phyloP scores from a whole-genome alignment of 495 filamentous ascomycete genomes.

The Penicillium desertorum region DNA sequence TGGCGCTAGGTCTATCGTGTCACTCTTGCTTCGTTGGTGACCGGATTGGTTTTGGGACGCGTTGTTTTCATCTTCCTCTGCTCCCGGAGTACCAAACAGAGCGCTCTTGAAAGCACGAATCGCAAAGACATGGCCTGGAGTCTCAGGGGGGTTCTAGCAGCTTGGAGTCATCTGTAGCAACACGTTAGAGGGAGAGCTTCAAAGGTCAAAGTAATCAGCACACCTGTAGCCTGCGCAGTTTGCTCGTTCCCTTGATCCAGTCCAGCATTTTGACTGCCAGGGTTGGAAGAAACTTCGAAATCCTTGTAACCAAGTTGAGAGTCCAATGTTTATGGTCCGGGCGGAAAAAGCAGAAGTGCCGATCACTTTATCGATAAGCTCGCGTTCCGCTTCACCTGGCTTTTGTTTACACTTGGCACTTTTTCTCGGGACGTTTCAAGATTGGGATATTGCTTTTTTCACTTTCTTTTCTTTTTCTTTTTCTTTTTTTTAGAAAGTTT shows the following conservation, averaged over 20 bases:
- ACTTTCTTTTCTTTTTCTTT: not conserved
- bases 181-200: constrained; percentile 10
- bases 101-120: constrained; percentile 89
- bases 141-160: constrained; percentile 75
- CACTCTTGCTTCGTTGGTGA: constrained; percentile 27
- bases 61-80: constrained; percentile 35
- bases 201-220: constrained; percentile 10
- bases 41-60: constrained; percentile 20
- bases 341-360: constrained; percentile 23
- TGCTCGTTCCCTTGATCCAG: constrained; percentile 52
- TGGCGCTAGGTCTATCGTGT: constrained; percentile 22
- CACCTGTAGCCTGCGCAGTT: constrained; percentile 32
- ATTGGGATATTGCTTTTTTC: not conserved
- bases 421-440: not conserved
- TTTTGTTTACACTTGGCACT: not conserved
- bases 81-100: constrained; percentile 81
- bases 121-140: constrained; percentile 91
- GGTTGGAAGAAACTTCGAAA: not conserved
- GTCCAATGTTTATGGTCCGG: constrained; percentile 24
- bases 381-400: not conserved
- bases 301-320: constrained; percentile 2
- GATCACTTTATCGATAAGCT: constrained; percentile 15
- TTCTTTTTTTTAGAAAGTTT: not conserved
- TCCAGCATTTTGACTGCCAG: constrained; percentile 50
- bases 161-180: constrained; percentile 37